These are phyloP conservation scores for Chernovozyma aurita DNA, from an alignment of 1,139 yeast genomes.

Conservation along the genomic window DNA sequence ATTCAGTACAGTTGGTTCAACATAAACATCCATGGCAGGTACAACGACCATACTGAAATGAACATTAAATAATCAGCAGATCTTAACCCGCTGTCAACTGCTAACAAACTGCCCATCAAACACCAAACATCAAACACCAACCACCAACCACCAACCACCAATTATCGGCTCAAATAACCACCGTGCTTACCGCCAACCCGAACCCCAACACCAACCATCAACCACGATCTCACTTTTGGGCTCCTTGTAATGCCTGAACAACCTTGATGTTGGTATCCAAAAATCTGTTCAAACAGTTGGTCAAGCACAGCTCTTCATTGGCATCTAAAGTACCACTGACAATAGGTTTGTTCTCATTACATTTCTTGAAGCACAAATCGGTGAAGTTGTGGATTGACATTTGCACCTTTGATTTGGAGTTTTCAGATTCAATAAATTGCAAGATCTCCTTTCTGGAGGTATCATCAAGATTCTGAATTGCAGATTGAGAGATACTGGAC, in stretches of 20 bases:
- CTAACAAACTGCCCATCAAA: no score
- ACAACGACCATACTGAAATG: no score
- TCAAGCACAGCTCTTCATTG: slow-evolving; percentile 68
- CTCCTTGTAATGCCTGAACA: slow-evolving; percentile 51
- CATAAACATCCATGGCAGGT: no score
- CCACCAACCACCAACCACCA: no score
- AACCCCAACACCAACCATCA: no score
- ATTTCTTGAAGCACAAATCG: slow-evolving; percentile 85
- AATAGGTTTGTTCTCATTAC: slow-evolving; percentile 52
- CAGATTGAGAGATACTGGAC: slow-evolving; percentile 59
- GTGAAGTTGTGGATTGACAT: slow-evolving; percentile 82
- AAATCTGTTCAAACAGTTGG: slow-evolving; percentile 79
- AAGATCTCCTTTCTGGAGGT: slow-evolving; percentile 68
- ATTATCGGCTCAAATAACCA: no score
- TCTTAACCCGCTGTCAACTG: no score
- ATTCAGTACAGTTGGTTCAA: no score
- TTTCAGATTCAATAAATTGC: slow-evolving; percentile 75
- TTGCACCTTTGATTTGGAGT: slow-evolving; percentile 85
- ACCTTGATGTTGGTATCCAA: slow-evolving; percentile 85
- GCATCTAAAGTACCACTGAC: slow-evolving; percentile 47
- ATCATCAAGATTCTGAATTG: slow-evolving; percentile 65
- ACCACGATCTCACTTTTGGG: slow-evolving; percentile 15
- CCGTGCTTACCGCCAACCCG: no score
- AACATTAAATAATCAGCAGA: no score
- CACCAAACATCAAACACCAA: no score